phyloP scores from a whole-genome alignment of 1,284 basidiomycete genomes.

The Fomitopsis pinicola region DNA sequence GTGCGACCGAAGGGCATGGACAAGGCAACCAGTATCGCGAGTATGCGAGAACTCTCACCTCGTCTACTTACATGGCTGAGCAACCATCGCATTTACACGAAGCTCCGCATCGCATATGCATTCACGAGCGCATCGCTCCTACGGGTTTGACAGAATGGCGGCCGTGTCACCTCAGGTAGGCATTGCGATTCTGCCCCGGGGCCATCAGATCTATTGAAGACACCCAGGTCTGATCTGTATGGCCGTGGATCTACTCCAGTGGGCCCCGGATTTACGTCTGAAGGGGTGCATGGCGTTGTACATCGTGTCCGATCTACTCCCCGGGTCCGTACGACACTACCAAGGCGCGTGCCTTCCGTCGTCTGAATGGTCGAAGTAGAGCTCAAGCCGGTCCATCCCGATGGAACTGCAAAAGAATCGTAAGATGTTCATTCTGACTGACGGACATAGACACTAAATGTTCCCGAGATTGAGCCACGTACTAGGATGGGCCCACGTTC shows the following conservation, averaged over 20 bases:
- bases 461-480: background rate
- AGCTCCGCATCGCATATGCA: background rate
- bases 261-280: background rate
- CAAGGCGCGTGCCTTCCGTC: background rate
- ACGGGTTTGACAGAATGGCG: background rate
- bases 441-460: no score
- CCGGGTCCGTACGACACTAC: no score
- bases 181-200: background rate
- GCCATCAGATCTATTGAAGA: background rate
- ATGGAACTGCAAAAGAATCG: background rate
- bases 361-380: no score
- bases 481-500: background rate
- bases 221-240: background rate
- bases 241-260: background rate
- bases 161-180: background rate
- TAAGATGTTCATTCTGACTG: background rate
- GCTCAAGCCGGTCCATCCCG: background rate
- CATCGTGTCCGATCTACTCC: background rate
- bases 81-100: background rate
- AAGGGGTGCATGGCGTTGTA: background rate
- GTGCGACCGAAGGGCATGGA: background rate
- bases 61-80: background rate
- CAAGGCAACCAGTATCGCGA: background rate
- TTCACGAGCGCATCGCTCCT: background rate
- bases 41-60: background rate